Base-by-base conservation (phyloP, 352 stramenopile species). In the Globisporangium okanoganense region DNA sequence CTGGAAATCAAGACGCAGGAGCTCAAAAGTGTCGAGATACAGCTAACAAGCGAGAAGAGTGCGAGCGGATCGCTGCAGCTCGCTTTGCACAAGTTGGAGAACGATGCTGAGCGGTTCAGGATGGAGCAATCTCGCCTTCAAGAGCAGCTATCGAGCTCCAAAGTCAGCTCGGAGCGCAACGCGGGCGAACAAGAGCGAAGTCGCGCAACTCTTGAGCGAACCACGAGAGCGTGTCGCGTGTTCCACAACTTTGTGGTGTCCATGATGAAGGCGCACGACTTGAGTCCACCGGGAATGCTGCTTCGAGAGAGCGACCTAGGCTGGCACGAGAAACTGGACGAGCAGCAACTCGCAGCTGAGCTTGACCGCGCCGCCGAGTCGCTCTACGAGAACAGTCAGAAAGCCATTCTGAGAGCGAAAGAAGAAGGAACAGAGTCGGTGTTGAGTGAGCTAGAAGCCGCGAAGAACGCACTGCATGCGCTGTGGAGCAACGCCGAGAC, bases 1-100 rank as follows among this genome's bases (percentile, higher is more conserved):
- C 52, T 91, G 12, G 70, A 86, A 5, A 61, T 60, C 2, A 89
- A 86, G 36, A 56, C 67, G 4, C 55, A 61, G 10, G 71, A 83
- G 20, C 52, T 88, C 12, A 56, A 72, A 12, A 38, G 77, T 3
- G n/a, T 77, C 3, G 68, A 77, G 20, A 9, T 55, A 2, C 71
- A 64, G 7, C 47, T 80, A 0, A 47, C 45, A 20, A 49, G 47
- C 0, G 63, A 79, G 64, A 55, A 66, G 29, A 68, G 71, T 27
- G 44, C 64, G 41, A 78, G 61, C 24, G 55, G 59, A 5, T 61
- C 66, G 16, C 59, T 87, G 16, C 61, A 78, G 20, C 57, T 69
- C 8, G 69, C 49, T 8, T 31, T 88, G 22, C 56, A 78, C 9
- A 71, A 64, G 16, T 36, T 88, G 48, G 63, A 88, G 62, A 60